Evolutionary conservation across 345 rosid genomes (phyloP).

Genomic region (Microthlaspi erraticum): DNA sequence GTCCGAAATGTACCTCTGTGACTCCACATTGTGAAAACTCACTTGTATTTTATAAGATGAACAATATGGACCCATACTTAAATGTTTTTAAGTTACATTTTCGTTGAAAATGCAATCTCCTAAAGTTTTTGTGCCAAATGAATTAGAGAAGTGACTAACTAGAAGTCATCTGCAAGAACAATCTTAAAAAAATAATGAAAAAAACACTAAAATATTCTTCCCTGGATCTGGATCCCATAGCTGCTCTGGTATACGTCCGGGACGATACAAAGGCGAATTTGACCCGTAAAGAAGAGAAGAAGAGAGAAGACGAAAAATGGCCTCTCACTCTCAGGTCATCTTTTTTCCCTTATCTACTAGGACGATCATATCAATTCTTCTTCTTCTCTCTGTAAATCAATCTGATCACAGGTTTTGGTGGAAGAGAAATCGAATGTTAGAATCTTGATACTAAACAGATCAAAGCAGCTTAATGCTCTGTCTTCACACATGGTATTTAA

Average conservation of each 20-base stretch:
- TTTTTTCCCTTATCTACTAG: not conserved
- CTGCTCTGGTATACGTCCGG: not conserved
- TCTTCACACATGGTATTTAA: slow-evolving; percentile 59
- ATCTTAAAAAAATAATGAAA: no score
- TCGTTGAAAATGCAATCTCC: no score
- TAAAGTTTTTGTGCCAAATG: no score
- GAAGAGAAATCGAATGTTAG: slow-evolving; percentile 58
- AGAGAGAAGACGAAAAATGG: slow-evolving; percentile 18
- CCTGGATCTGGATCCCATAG: not conserved
- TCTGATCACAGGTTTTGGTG: slow-evolving; percentile 59
- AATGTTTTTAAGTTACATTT: no score
- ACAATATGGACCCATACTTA: no score
- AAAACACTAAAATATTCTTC: not conserved
- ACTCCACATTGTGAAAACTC: no score
- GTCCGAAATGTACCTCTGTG: no score
- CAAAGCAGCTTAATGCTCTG: slow-evolving; percentile 76
- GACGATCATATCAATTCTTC: not conserved
- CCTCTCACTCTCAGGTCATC: slow-evolving; percentile 20
- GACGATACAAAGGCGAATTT: not conserved
- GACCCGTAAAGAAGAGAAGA: not conserved
- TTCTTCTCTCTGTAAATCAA: slow-evolving; percentile 1
- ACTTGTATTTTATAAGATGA: no score
- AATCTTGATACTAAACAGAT: slow-evolving; percentile 67
- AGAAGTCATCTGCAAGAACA: no score
- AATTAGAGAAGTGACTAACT: no score